Evolutionary conservation across 208 protist genomes (phyloP).

Genomic region (Trypanosoma grayi): DNA sequence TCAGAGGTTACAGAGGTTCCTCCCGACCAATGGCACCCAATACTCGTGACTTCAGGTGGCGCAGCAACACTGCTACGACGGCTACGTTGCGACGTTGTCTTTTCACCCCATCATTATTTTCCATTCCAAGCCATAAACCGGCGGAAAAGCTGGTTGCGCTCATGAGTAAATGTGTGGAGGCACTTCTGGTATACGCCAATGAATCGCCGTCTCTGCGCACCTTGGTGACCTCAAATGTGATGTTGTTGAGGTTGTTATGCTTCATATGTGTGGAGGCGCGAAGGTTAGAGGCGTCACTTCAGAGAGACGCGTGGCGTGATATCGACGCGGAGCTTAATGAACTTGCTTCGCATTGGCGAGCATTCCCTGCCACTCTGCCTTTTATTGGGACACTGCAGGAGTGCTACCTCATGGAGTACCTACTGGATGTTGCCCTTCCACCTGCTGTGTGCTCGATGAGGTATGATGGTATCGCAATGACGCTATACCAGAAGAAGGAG

Average conservation of each 20-base stretch:
- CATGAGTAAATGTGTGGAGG: slow-evolving; percentile 68
- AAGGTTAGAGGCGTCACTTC: slow-evolving; percentile 39
- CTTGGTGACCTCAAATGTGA: slow-evolving; percentile 42
- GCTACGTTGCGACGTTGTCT: neutral
- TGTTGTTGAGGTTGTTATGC: slow-evolving; percentile 54
- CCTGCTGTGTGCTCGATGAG: slow-evolving; percentile 83
- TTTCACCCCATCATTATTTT: slow-evolving; percentile 32
- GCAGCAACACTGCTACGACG: neutral
- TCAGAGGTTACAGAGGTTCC: neutral
- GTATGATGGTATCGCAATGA: slow-evolving; percentile 69
- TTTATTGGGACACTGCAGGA: slow-evolving; percentile 33
- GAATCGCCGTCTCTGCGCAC: slow-evolving; percentile 55
- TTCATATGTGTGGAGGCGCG: slow-evolving; percentile 64
- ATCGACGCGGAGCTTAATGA: slow-evolving; percentile 51
- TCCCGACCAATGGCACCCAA: neutral
- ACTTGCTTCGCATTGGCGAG: slow-evolving; percentile 26
- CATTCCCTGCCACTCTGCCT: slow-evolving; percentile 7
- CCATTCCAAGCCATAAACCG: slow-evolving; percentile 35
- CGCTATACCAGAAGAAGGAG: slow-evolving; percentile 67
- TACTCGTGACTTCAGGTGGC: neutral
- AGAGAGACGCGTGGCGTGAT: slow-evolving; percentile 28
- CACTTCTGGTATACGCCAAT: slow-evolving; percentile 83
- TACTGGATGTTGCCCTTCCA: slow-evolving; percentile 85
- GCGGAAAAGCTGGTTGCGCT: slow-evolving; percentile 30
- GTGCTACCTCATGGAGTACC: slow-evolving; percentile 79